Evolutionary conservation across 2,329 filamentous ascomycete genomes (phyloP).

Genomic region (Leptographium lundbergii): DNA sequence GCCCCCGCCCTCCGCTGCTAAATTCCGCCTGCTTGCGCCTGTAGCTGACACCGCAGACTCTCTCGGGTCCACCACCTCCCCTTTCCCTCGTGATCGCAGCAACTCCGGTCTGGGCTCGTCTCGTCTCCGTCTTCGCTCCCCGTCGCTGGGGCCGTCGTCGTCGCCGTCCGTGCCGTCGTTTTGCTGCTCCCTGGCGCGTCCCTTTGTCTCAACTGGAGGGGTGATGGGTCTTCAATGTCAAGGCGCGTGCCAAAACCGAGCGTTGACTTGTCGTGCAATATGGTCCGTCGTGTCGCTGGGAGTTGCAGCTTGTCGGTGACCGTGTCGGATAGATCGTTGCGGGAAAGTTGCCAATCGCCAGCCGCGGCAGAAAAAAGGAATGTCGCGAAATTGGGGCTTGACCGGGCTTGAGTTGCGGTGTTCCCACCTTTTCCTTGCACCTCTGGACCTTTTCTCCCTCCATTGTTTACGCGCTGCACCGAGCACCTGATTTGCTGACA

Average conservation of each 20-base stretch:
- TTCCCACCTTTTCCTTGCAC: slow-evolving; percentile 1
- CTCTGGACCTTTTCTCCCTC: slow-evolving; percentile 6
- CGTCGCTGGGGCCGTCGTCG: background rate
- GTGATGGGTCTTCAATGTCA: too few species aligned
- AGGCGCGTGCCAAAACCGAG: background rate
- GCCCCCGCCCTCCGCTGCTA: background rate
- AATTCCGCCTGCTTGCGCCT: background rate
- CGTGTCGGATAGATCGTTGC: background rate
- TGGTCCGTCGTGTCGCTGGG: too few species aligned
- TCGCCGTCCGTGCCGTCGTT: background rate
- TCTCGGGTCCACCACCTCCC: too few species aligned
- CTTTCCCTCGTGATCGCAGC: background rate
- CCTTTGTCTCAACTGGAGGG: background rate
- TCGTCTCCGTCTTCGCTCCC: background rate
- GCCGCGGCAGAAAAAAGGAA: background rate
- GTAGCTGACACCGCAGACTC: too few species aligned
- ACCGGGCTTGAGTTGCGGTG: background rate
- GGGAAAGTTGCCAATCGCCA: background rate
- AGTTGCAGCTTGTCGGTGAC: background rate
- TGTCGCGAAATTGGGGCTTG: background rate
- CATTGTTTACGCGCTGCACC: slow-evolving; percentile 14
- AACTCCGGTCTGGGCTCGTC: background rate
- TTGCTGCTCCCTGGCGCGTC: background rate
- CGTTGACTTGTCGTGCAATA: too few species aligned
- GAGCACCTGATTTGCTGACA: slow-evolving; percentile 10